Evolutionary conservation across 371 early-diverging fungal genomes (phyloP).

Genomic region (Apophysomyces sp.): DNA sequence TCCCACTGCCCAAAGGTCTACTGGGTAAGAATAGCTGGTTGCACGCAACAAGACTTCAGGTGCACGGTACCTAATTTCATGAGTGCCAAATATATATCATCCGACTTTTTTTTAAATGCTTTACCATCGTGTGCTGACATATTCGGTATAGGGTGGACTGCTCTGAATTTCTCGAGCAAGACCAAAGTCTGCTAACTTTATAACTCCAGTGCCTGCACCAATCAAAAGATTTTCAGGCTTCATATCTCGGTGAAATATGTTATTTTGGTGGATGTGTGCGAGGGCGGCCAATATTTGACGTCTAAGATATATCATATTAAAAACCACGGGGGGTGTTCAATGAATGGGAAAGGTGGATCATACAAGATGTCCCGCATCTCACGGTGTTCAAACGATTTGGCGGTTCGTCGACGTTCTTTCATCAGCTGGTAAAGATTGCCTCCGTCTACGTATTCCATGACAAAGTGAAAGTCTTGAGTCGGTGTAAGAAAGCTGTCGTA

Average conservation of each 20-base stretch:
- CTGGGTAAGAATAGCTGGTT: conserved; percentile 85
- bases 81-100: conserved; percentile 1
- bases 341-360: neutral
- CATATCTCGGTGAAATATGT: conserved; percentile 93
- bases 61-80: conserved; percentile 85
- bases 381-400: neutral
- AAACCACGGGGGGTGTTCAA: conserved; percentile 1
- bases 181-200: conserved; percentile 96
- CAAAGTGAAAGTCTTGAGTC: conserved; percentile 79
- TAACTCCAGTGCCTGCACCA: conserved; percentile 26
- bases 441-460: conserved; percentile 92
- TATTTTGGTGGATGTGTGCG: conserved; percentile 85
- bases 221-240: conserved; percentile 88
- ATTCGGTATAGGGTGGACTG: conserved; percentile 83
- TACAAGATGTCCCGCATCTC: conserved; percentile 12
- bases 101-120: conserved; percentile 1
- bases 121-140: conserved; percentile 96
- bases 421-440: conserved; percentile 89
- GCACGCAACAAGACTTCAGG: conserved; percentile 94
- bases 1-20: conserved; percentile 99
- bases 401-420: conserved; percentile 60
- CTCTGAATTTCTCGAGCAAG: conserved; percentile 85
- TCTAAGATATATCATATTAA: conserved; percentile 18
- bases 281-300: conserved; percentile 83
- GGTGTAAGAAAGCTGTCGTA: conserved; percentile 78